Conservation (phyloP, 345 rosid genomes). For the Eucalyptus regnans region DNA sequence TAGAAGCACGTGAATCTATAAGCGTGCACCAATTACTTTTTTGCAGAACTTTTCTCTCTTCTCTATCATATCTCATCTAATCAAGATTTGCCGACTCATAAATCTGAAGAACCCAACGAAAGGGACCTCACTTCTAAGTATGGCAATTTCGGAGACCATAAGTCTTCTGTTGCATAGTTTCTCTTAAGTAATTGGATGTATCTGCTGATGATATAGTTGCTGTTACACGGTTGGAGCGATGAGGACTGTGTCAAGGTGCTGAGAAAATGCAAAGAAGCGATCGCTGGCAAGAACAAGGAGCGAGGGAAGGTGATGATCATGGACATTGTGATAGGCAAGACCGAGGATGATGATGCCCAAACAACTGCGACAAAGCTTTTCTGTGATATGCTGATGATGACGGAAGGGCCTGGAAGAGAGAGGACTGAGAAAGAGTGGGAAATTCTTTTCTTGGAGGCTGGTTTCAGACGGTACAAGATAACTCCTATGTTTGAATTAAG, state of each 20-base stretch:
- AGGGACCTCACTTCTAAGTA: neutral
- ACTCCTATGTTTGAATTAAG: constrained; percentile 16
- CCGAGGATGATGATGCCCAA: neutral
- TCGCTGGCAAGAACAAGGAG: neutral
- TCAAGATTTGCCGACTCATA: neutral
- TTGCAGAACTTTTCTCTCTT: neutral
- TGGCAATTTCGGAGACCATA: neutral
- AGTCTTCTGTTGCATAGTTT: neutral
- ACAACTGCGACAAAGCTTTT: constrained; percentile 15
- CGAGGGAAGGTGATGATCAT: constrained; percentile 6
- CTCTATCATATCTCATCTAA: neutral
- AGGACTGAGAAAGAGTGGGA: constrained; percentile 21
- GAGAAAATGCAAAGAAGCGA: constrained; percentile 24
- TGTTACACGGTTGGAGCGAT: constrained; percentile 25
- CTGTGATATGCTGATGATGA: constrained; percentile 31
- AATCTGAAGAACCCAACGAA: neutral
- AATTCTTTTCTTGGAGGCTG: constrained; percentile 4
- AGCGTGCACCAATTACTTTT: neutral
- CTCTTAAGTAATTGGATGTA: neutral
- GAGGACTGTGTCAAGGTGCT: constrained; percentile 27
- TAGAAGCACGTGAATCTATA: no score
- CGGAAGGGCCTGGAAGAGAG: constrained; percentile 3
- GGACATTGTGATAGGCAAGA: neutral
- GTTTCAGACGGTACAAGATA: constrained; percentile 17
- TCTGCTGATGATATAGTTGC: neutral